These are phyloP conservation scores for Talaromyces verruculosus DNA, from an alignment of 2,329 filamentous ascomycete species.

Conservation along the genomic window DNA sequence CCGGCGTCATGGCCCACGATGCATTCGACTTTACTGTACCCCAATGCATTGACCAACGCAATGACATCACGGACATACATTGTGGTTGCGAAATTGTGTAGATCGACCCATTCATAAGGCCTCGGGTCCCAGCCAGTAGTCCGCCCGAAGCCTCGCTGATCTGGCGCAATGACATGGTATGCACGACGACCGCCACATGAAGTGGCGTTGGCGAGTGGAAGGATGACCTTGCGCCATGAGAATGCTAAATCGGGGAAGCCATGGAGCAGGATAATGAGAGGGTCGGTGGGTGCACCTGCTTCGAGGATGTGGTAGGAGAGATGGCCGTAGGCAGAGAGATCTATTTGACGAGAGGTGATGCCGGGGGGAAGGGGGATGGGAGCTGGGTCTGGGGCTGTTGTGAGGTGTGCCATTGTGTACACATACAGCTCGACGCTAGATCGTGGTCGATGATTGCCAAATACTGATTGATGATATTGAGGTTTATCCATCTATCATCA, in stretches of 20 bases:
- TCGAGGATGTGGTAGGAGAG: slow-evolving; percentile 63
- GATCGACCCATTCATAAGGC: slow-evolving; percentile 53
- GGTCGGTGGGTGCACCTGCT: slow-evolving; percentile 47
- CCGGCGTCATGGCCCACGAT: slow-evolving; percentile 66
- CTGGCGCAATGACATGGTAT: slow-evolving; percentile 66
- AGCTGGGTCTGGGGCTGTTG: slow-evolving; percentile 31
- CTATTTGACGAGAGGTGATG: slow-evolving; percentile 57
- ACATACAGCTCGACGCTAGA: neutral
- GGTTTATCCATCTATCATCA: neutral
- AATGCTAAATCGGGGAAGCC: slow-evolving; percentile 69
- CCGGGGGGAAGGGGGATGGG: slow-evolving; percentile 57
- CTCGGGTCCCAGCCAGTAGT: slow-evolving; percentile 61
- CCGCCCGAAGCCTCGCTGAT: slow-evolving; percentile 67
- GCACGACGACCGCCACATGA: neutral
- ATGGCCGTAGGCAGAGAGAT: slow-evolving; percentile 50
- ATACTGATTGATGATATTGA: neutral
- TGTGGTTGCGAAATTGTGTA: slow-evolving; percentile 58
- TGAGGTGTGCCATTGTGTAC: slow-evolving; percentile 17
- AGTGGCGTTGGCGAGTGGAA: slow-evolving; percentile 52
- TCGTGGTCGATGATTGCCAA: neutral
- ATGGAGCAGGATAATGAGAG: slow-evolving; percentile 64
- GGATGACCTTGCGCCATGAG: slow-evolving; percentile 66
- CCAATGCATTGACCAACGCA: slow-evolving; percentile 60
- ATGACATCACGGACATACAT: slow-evolving; percentile 63
- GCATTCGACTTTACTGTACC: slow-evolving; percentile 58